Base-by-base conservation (phyloP, 2,329 filamentous ascomycete species). In the Fusarium decemcellulare region DNA sequence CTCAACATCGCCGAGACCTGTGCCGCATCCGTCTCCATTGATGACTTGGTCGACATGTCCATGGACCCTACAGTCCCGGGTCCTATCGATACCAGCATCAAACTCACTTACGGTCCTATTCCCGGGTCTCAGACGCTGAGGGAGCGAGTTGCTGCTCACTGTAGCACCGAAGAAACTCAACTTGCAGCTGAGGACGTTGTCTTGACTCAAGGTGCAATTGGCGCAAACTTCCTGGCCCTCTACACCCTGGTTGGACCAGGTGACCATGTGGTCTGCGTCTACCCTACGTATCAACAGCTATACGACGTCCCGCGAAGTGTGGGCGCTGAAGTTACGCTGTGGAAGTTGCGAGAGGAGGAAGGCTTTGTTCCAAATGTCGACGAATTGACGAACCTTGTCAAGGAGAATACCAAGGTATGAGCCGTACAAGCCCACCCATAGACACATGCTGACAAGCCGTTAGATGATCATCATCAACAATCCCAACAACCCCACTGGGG, bases 201-300 rank as follows among this genome's bases (percentile, higher is more conserved):
- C 56, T 90, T 95, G 62, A 93, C 93, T 0, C 88, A 91, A 32
- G 94, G 94, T 10, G 93, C 93, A 14, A 97, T 97, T 53, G 86
- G 89, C 7, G 94, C 93, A n/a, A 97, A 97, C 76, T 93, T 94
- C 72, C 81, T 96, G n/a, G 82, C 90, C 3, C 86, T 96, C 8
- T 95, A 95, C 77, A 85, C 91, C 1, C 83, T 96, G 8, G 77
- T 96, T 3, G 88, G 88, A 0, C 88, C 90, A 0, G 92, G 90
- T 1, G 93, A 97, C 76, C 94, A 97, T 84, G 92, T 95, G 48
- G 87, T 97, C 62, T 96, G 93, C 74, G 92, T 96, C 61, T 93
- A 94, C 76, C 94, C 94, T 12, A 95, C 93, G 1, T 97, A 96
- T 74, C 93, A 96, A 77, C 93, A 96, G 73, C 85, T 97, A 2